phyloP scores from a whole-genome alignment of 306 rosid species.

The Glycyrrhiza uralensis region DNA sequence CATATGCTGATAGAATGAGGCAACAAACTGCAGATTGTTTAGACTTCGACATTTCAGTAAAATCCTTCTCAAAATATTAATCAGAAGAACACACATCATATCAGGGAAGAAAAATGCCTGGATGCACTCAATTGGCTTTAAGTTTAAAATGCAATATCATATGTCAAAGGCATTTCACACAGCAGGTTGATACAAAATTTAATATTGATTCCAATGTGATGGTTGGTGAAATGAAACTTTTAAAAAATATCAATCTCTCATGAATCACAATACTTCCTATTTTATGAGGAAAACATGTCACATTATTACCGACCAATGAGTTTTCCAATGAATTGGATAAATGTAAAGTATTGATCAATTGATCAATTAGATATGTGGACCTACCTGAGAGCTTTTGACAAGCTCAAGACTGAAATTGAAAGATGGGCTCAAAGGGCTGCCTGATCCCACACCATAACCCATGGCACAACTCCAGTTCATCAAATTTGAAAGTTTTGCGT shows the following conservation, averaged over 20 bases:
- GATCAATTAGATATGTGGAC: neutral
- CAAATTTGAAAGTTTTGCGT: constrained; percentile 46
- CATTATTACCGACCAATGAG: neutral
- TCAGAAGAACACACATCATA: neutral
- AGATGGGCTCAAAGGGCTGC: constrained; percentile 88
- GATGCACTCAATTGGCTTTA: neutral
- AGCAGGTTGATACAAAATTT: neutral
- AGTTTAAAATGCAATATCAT: constrained; percentile 14
- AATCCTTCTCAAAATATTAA: constrained; percentile 12
- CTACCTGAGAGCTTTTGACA: constrained; percentile 74
- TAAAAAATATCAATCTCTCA: neutral
- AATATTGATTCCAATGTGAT: neutral
- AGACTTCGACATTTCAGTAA: constrained; percentile 25
- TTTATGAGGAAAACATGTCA: constrained; percentile 7
- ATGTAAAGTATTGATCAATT: constrained; percentile 10
- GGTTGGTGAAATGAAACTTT: constrained; percentile 4
- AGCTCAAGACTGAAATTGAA: constrained; percentile 89
- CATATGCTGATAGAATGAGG: constrained; percentile 94
- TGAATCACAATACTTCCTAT: neutral
- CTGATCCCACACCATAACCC: constrained; percentile 84
- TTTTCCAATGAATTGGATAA: constrained; percentile 13
- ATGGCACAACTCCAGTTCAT: constrained; percentile 91
- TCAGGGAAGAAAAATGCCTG: neutral
- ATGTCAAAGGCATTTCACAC: neutral
- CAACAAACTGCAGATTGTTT: constrained; percentile 70